Base-by-base conservation (phyloP, 768 basidiomycete genomes). In the Gloeophyllum trabeum region DNA sequence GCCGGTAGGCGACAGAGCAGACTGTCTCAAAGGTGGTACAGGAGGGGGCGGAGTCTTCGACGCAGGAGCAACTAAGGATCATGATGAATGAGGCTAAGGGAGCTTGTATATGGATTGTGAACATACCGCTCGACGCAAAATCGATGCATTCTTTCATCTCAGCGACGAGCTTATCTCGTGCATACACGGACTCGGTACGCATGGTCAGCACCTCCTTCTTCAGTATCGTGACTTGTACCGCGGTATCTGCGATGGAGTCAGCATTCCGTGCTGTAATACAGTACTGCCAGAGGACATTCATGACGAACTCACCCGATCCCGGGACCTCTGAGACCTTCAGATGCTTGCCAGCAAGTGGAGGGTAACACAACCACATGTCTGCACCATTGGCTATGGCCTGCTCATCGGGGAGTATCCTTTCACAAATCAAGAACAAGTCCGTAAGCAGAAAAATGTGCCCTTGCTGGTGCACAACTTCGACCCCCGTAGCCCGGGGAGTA, bases 291-390 rank as follows among this genome's bases (percentile, higher is more conserved):
- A n/a, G n/a, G n/a, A n/a, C n/a, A n/a, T n/a, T n/a, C n/a, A n/a
- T n/a, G 18, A 22, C 5, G 5, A 24, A 61, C 74, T 43, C 46
- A 76, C 88, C 75, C 69, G 71, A 70, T 25, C 70, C 79, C 43
- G 66, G 65, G 3, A 74, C 67, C 48, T 79, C 79, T 6, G 66
- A 65, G 3, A 87, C 81, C 45, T 73, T 72, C 42, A 99, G 67
- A 52, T 96, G 92, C 57, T 94, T 97, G 4, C 92, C 94, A 10
- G 96, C 83, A 24, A 99, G 65, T 4, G 96, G 96, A 14, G 96
- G 96, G 65, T 96, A 99, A 50, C 81, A 77, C 36, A 99, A 66
- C 78, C 80, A 88, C 81, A 94, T 84, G 54, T 96, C 90, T 4
- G 81, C 71, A 7, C 77, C 77, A 44, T 76, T 74, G 45, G 59